Base-by-base conservation (phyloP, 768 basidiomycete species). In the Auriscalpium orientale region DNA sequence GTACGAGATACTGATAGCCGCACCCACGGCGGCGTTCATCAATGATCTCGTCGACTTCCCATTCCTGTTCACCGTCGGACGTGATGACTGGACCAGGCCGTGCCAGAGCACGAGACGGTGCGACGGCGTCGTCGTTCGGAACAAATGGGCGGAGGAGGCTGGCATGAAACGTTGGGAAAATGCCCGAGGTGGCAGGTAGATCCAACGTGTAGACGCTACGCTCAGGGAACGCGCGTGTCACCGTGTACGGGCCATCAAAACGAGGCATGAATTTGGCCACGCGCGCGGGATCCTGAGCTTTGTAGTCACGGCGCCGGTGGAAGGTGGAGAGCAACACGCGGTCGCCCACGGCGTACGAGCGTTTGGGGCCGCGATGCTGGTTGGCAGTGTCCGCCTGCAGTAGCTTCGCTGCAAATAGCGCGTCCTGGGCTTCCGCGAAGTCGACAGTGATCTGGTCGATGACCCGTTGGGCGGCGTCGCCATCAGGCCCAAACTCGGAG, bases 181-280 rank as follows among this genome's bases (percentile, higher is more conserved):
- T 8, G 33, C 35, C 16, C 10, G 49, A 15, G 4, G 11, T 3
- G 22, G 11, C 16, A 16, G 49, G 49, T 4, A 50, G 49, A 33
- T 51, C 28, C 3, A 51, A 9, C 0, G 57, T 60, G 56, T 68
- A 70, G 2, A 56, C 44, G 2, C 63, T 61, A 4, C 49, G 47
- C 7, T 58, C 58, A 1, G 63, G 57, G 46, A 40, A 48, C 2
- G 61, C 33, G 57, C 67, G 8, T 56, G 35, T 8, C 55, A 66
- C 56, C 0, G n/a, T 54, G 54, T 62, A 68, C 3, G 62, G 65
- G 2, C 68, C 64, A 50, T 77, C 71, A n/a, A 49, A 72, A 0
- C 64, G 53, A 0, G 74, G 71, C 65, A 79, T 72, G 51, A 77
- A 76, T 49, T 79, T 79, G 0, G 72, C 73, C 0, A 72, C 72